These are phyloP conservation scores for Phytopythium chamaehyphon DNA, from an alignment of 352 stramenopile species.

Conservation along the genomic window DNA sequence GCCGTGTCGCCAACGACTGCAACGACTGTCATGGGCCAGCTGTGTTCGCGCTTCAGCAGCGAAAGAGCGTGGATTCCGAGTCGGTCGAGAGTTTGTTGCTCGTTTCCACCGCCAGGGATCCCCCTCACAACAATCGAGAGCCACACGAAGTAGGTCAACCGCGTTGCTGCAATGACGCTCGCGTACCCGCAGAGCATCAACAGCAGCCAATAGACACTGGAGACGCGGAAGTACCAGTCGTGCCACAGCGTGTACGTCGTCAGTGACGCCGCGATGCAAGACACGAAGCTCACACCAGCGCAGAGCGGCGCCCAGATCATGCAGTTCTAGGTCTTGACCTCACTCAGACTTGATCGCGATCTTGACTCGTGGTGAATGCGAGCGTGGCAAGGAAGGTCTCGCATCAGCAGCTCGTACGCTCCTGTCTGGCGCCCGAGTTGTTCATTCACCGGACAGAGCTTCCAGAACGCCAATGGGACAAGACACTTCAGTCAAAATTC, in stretches of 20 bases:
- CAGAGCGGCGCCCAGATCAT: constrained; percentile 7
- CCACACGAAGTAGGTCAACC: constrained; percentile 29
- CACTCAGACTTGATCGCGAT: too few species aligned
- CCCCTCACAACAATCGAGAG: constrained; percentile 33
- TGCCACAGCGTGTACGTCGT: constrained; percentile 11
- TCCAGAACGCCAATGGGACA: too few species aligned
- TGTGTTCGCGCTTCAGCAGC: constrained; percentile 26
- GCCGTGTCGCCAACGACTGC: constrained; percentile 34
- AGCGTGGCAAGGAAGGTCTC: too few species aligned
- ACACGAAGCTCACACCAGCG: not conserved
- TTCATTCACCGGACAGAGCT: too few species aligned
- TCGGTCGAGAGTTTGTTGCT: constrained; percentile 19
- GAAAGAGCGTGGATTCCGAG: constrained; percentile 29
- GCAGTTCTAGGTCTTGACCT: too few species aligned
- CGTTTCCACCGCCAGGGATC: not conserved
- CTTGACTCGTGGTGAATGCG: too few species aligned
- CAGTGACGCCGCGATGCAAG: constrained; percentile 4
- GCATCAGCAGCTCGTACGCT: too few species aligned
- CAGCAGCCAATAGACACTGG: constrained; percentile 5
- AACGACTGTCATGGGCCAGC: constrained; percentile 27
- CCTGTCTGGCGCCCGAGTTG: too few species aligned
- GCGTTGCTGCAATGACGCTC: constrained; percentile 9
- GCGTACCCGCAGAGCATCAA: constrained; percentile 15
- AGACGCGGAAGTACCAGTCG: constrained; percentile 9
- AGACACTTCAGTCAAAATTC: not conserved